Base-by-base conservation (phyloP, 805 yeast species). In the Naumovozyma baii region DNA sequence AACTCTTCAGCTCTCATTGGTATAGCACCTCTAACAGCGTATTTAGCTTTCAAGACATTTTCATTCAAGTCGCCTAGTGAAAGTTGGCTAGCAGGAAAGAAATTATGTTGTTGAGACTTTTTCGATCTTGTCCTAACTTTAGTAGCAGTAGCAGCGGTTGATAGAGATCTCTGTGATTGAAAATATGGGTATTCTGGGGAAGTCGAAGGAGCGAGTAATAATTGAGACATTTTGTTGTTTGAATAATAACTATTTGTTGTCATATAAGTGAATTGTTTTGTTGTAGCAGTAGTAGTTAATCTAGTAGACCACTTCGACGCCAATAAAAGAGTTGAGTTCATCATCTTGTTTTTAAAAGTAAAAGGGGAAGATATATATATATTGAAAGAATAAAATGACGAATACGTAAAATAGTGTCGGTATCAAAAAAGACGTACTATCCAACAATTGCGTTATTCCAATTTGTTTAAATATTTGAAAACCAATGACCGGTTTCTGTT, bases 1-100 rank as follows among this genome's bases (percentile, higher is more conserved):
- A 92, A 66, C 55, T 86, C 83, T 52, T 90, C 97, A 18, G 98
- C 97, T 49, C 86, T 76, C 46, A 81, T 75, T n/a, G 98, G 97
- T 43, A 92, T 83, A 26, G 76, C 71, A 20, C 99, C 99, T 54
- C 99, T 73, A 19, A 92, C 98, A 3, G 98, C 99, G 57, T 92
- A 92, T 57, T 88, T 82, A 16, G 98, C 97, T 39, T 76, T 76
- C 37, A 86, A 67, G 7, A 90, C 87, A 41, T 73, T 67, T 41
- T 72, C 78, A 61, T 90, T 90, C 51, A 88, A 66, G 46, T 82
- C 85, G 1, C 56, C 52, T 10, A 70, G 55, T 2, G 63, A 46
- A 30, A 80, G 53, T 37, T 55, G 61, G 13, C 54, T 52, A 4
- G 68, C 65, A 1, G 65, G 60, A 12, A 42, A 42, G 26, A 57